Base-by-base conservation (phyloP, 176 grass and related monocot species). In the Avena eriantha region DNA sequence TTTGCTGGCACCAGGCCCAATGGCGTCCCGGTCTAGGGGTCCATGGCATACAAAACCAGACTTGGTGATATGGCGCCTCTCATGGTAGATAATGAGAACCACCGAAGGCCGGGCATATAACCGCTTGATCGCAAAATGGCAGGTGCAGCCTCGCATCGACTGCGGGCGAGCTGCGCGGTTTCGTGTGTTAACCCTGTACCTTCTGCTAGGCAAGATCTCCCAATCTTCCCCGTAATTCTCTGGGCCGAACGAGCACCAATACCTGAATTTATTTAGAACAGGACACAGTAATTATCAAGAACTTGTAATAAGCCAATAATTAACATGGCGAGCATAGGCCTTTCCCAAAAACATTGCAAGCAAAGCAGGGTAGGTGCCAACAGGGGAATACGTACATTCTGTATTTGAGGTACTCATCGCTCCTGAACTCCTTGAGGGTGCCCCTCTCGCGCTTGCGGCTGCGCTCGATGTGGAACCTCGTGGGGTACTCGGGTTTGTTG, bases 241-340 rank as follows among this genome's bases (percentile, higher is more conserved):
- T 2, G 95, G 95, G 26, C 95, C 95, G 85, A 98, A 98, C 11
- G 95, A 98, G 68, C 95, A 98, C 95, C 95, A 98, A 64, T 95
- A 98, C 80, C 95, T 98, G 76, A n/a, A 80, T 16, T 19, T 36
- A 59, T 21, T 35, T 5, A 51, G 6, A 82, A 65, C 70, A 56
- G 11, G 24, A 16, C 53, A 76, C 24, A 45, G 26, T 3, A 31
- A 31, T n/a, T 13, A 10, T 43, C 21, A 67, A 49, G 15, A 21
- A 47, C 2, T 18, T 49, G 63, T 2, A 53, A 46, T 14, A 68
- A 41, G 39, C 10, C 69, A 43, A 86, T 24, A 77, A 59, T 84
- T 73, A 6, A 72, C 51, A 19, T 26, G 9, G 10, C 10, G 31
- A 39, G 7, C 39, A 22, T 3, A 61, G 43, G 71, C 22, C 2